These are phyloP conservation scores for Kregervanrija pseudodelftensis DNA, from an alignment of 805 yeast genomes.

Conservation along the genomic window DNA sequence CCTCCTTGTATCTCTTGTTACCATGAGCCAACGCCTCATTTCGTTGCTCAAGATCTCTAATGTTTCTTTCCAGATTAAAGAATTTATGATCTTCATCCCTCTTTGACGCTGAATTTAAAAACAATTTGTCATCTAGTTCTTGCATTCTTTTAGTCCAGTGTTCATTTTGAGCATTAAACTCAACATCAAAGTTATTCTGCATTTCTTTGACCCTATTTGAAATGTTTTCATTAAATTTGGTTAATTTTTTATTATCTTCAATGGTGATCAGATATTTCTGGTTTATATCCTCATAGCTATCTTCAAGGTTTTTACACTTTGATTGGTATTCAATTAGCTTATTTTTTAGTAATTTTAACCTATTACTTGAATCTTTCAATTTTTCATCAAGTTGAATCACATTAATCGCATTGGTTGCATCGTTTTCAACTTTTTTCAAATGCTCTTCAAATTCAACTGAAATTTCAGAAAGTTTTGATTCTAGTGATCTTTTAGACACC, in stretches of 20 bases:
- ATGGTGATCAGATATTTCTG: conserved; percentile 39
- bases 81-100: conserved; percentile 46
- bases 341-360: conserved; percentile 24
- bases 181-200: conserved; percentile 44
- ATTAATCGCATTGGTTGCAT: conserved; percentile 24
- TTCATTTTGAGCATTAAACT: conserved; percentile 40
- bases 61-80: conserved; percentile 42
- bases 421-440: conserved; percentile 23
- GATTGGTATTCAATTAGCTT: conserved; percentile 21
- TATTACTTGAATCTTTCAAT: conserved; percentile 27
- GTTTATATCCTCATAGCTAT: conserved; percentile 13
- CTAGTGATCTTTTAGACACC: conserved; percentile 40
- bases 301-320: conserved; percentile 11
- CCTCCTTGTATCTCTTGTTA: conserved; percentile 48
- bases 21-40: conserved; percentile 45
- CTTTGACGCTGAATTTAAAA: conserved; percentile 38
- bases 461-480: conserved; percentile 35
- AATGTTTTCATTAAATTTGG: conserved; percentile 47
- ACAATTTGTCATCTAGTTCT: conserved; percentile 44
- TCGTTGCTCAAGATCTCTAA: conserved; percentile 47
- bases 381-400: conserved; percentile 28
- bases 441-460: conserved; percentile 34
- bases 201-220: conserved; percentile 36
- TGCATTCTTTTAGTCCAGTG: conserved; percentile 55
- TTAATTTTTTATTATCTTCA: conserved; percentile 64